phyloP scores from a whole-genome alignment of 306 rosid species.

The Gastrolobium bilobum region DNA sequence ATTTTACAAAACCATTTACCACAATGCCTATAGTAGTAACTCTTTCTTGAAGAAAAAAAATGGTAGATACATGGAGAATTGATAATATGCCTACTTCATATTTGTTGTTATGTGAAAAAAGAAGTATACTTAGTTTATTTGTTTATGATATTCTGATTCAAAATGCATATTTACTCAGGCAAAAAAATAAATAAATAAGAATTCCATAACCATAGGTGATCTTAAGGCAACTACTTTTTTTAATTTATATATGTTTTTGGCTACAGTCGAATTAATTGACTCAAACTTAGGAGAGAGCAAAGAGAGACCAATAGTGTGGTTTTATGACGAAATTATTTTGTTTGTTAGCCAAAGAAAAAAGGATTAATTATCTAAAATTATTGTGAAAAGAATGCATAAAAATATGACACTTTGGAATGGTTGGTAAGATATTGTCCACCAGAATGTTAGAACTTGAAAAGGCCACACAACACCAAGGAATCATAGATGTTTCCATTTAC shows the following conservation, averaged over 20 bases:
- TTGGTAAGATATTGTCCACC: conserved; percentile 56
- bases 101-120: neutral
- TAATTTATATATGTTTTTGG: conserved; percentile 6
- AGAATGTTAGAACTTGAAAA: conserved; percentile 48
- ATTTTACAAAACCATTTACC: neutral
- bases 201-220: neutral
- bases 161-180: neutral
- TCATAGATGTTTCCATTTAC: conserved; percentile 50
- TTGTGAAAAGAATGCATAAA: conserved; percentile 38
- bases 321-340: conserved; percentile 31
- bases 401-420: conserved; percentile 50
- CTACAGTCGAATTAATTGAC: conserved; percentile 36
- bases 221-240: neutral
- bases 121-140: neutral
- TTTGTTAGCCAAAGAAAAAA: conserved; percentile 35
- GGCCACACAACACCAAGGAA: conserved; percentile 44
- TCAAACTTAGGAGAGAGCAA: conserved; percentile 28
- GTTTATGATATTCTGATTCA: neutral
- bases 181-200: neutral
- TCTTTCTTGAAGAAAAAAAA: neutral
- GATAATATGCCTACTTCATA: neutral
- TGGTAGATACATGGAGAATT: neutral
- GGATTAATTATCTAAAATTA: neutral
- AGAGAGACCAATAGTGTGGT: conserved; percentile 33
- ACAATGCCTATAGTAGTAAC: too few relatives aligned